These are phyloP conservation scores for Pascua guehoae DNA, from an alignment of 1,284 basidiomycete species.

Conservation along the genomic window DNA sequence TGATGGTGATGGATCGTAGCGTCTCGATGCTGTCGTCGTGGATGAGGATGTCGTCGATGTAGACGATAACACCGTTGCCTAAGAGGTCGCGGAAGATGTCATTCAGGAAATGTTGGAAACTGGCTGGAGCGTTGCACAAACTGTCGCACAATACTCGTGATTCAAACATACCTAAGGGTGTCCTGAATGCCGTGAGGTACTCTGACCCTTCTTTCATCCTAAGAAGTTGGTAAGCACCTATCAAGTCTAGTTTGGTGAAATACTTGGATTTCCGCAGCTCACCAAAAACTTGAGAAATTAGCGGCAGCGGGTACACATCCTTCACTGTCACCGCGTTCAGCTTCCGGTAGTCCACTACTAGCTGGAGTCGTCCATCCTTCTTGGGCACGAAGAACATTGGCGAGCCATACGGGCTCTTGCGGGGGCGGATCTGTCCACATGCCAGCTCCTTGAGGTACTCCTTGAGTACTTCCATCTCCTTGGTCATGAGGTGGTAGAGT, in stretches of 20 bases:
- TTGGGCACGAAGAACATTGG: slow-evolving; percentile 55
- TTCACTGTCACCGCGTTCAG: slow-evolving; percentile 52
- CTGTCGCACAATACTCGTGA: slow-evolving; percentile 51
- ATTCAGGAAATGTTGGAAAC: slow-evolving; percentile 44
- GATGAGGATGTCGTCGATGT: slow-evolving; percentile 49
- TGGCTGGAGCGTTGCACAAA: slow-evolving; percentile 49
- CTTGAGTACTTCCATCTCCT: too few relatives aligned
- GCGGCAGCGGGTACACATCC: slow-evolving; percentile 34
- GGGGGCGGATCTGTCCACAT: too few relatives aligned
- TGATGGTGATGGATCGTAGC: slow-evolving; percentile 23
- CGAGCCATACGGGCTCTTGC: too few relatives aligned
- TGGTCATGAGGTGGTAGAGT: too few relatives aligned
- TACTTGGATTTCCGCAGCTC: slow-evolving; percentile 29
- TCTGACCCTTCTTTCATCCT: slow-evolving; percentile 32
- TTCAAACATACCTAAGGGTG: slow-evolving; percentile 47
- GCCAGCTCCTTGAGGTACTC: too few relatives aligned
- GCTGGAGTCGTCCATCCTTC: slow-evolving; percentile 50
- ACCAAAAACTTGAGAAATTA: slow-evolving; percentile 30
- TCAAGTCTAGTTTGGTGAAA: slow-evolving; percentile 43
- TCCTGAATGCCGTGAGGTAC: slow-evolving; percentile 48
- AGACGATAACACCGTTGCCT: slow-evolving; percentile 32
- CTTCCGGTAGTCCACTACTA: slow-evolving; percentile 52
- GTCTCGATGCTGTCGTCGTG: slow-evolving; percentile 51
- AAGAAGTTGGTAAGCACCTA: slow-evolving; percentile 37
- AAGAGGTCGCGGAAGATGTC: slow-evolving; percentile 29